phyloP scores from a whole-genome alignment of 768 basidiomycete genomes.

The Mycena olivaceomarginata region DNA sequence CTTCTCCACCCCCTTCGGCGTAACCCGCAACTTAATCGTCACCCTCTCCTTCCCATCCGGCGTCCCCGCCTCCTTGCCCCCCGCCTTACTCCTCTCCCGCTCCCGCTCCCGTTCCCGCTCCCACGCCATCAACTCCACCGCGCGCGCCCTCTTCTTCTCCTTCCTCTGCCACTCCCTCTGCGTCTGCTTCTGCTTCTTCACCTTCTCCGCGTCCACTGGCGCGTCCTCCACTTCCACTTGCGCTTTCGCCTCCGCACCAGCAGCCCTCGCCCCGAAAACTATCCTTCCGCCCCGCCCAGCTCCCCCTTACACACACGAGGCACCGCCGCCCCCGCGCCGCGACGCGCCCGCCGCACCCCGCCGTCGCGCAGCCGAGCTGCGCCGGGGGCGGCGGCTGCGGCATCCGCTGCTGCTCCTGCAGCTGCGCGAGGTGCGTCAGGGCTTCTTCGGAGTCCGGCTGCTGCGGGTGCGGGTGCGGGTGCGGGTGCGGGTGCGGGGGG shows the following conservation, averaged over 20 bases:
- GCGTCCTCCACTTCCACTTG: no score
- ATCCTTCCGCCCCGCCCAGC: conserved; percentile 35
- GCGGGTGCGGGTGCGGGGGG: not conserved
- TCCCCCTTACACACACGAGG: conserved; percentile 33
- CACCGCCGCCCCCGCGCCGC: conserved; percentile 31
- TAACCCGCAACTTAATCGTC: conserved; percentile 34
- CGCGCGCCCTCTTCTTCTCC: not conserved
- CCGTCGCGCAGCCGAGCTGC: conserved; percentile 27
- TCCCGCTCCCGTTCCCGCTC: no score
- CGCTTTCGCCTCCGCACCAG: no score
- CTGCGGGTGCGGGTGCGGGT: not conserved
- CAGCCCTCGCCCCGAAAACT: not conserved
- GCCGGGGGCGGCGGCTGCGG: no score
- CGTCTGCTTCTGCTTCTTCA: not conserved
- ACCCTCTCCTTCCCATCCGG: conserved; percentile 18
- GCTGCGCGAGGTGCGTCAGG: no score
- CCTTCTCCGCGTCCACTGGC: no score
- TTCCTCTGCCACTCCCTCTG: conserved; percentile 8
- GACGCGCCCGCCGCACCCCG: conserved; percentile 30
- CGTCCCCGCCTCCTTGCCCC: not conserved
- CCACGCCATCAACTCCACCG: not conserved
- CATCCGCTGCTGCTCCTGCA: no score
- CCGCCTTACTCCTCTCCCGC: conserved; percentile 8
- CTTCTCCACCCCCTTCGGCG: conserved; percentile 19
- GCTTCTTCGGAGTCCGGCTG: no score